phyloP scores from a whole-genome alignment of 805 yeast genomes.

The Blastobotrys mokoenaii region DNA sequence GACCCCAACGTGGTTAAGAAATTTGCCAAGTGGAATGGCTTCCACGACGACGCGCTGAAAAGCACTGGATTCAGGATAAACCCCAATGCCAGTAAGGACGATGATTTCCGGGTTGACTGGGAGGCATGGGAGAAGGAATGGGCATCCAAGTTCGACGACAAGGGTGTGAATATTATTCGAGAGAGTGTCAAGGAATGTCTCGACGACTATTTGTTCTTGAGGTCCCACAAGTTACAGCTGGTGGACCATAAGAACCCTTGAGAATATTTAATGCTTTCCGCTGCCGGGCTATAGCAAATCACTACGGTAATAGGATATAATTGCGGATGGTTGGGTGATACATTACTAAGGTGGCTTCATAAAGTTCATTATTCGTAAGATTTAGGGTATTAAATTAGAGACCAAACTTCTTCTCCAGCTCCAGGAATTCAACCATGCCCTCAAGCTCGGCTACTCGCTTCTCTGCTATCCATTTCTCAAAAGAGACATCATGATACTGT shows the following conservation, averaged over 20 bases:
- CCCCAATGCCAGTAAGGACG: neutral
- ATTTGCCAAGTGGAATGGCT: slow-evolving; percentile 22
- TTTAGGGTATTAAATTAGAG: slow-evolving; percentile 2
- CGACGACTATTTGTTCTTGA: slow-evolving; percentile 20
- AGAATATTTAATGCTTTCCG: no score
- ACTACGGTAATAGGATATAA: no score
- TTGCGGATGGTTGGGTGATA: no score
- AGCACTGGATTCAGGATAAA: slow-evolving; percentile 14
- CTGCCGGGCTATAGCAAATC: no score
- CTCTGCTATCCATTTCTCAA: slow-evolving; percentile 9
- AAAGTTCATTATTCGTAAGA: slow-evolving; percentile 43
- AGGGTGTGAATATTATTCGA: slow-evolving; percentile 13
- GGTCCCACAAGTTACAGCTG: slow-evolving; percentile 8
- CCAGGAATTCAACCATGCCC: slow-evolving; percentile 14
- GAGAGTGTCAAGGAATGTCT: slow-evolving; percentile 15
- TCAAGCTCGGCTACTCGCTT: slow-evolving; percentile 8
- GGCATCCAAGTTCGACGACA: slow-evolving; percentile 11
- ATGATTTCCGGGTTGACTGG: slow-evolving; percentile 13
- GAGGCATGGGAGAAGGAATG: slow-evolving; percentile 17
- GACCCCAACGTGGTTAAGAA: slow-evolving; percentile 10
- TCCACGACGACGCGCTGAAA: slow-evolving; percentile 20
- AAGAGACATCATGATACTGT: neutral
- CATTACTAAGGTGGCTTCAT: no score
- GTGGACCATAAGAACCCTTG: no score
- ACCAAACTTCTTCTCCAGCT: slow-evolving; percentile 13